Conservation (phyloP, 345 rosid genomes). For the Ricinus communis region DNA sequence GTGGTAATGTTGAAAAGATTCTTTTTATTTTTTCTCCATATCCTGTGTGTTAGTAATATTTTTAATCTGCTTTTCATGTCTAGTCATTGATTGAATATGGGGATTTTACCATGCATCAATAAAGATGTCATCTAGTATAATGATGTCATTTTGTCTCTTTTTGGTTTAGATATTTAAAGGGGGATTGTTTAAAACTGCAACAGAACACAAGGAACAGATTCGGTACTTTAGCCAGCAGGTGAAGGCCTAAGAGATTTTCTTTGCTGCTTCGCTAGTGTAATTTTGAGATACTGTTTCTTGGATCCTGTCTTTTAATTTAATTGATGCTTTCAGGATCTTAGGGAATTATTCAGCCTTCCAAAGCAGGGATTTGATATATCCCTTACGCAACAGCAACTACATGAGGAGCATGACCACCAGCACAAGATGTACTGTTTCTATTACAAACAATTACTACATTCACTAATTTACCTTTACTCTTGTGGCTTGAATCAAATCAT, state of each 20-base stretch:
- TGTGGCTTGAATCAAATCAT: not conserved
- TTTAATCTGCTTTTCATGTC: not conserved
- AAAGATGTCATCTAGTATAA: not conserved
- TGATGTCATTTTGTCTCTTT: conserved; percentile 7
- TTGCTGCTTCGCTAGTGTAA: conserved; percentile 13
- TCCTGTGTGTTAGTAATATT: not conserved
- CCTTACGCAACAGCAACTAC: conserved; percentile 81
- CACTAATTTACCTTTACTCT: not conserved
- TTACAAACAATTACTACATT: not conserved
- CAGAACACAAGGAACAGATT: conserved; percentile 94
- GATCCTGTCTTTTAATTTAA: not conserved
- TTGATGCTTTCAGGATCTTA: conserved; percentile 65
- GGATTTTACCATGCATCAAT: conserved; percentile 2
- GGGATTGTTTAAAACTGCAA: conserved; percentile 91
- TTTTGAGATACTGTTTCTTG: conserved; percentile 1
- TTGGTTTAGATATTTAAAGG: conserved; percentile 78
- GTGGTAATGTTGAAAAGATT: not conserved
- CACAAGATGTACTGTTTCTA: conserved; percentile 56
- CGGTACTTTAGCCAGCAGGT: conserved; percentile 96
- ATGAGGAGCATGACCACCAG: conserved; percentile 80
- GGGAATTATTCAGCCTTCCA: conserved; percentile 87
- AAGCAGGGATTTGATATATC: conserved; percentile 84
- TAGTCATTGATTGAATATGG: not conserved
- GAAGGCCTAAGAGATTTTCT: not conserved
- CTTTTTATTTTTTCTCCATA: not conserved